These are phyloP conservation scores for Diplocarpon rosae DNA, from an alignment of 2,329 filamentous ascomycete species.

Conservation along the genomic window DNA sequence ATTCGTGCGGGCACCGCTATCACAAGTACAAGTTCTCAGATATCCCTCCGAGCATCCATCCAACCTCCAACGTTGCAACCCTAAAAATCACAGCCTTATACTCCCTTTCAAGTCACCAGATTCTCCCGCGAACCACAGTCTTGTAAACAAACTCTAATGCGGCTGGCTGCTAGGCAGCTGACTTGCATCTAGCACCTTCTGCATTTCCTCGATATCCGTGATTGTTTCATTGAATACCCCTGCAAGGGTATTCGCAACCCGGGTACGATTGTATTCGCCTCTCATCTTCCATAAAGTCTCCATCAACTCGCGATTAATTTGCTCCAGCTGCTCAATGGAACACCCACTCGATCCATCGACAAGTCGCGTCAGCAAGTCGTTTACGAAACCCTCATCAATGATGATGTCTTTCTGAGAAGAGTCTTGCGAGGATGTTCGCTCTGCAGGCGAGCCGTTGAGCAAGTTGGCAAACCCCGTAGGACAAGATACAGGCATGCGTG, in stretches of 20 bases:
- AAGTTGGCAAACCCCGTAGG: conserved; percentile 22
- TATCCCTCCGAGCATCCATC: too few relatives aligned
- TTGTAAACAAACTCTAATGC: neutral
- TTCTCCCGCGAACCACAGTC: neutral
- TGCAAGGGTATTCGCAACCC: conserved; percentile 52
- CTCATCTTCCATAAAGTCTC: conserved; percentile 73
- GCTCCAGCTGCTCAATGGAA: conserved; percentile 84
- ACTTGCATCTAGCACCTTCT: conserved; percentile 21
- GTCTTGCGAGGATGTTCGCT: conserved; percentile 20
- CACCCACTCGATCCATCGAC: conserved; percentile 23
- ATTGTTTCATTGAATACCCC: conserved; percentile 68
- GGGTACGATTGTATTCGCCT: conserved; percentile 72
- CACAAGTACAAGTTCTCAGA: too few relatives aligned
- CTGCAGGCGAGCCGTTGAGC: conserved; percentile 25
- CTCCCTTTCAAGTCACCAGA: neutral
- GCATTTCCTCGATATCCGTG: conserved; percentile 45
- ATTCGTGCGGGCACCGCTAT: too few relatives aligned
- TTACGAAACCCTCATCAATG: conserved; percentile 31
- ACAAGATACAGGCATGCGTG: conserved; percentile 16
- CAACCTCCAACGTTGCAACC: too few relatives aligned
- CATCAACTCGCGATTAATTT: conserved; percentile 86
- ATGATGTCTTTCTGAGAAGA: conserved; percentile 27
- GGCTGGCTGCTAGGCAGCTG: conserved; percentile 11
- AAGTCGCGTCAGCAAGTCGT: conserved; percentile 17
- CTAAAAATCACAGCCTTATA: neutral